Conservation (phyloP, 345 rosid species). For the Triadica sebifera region DNA sequence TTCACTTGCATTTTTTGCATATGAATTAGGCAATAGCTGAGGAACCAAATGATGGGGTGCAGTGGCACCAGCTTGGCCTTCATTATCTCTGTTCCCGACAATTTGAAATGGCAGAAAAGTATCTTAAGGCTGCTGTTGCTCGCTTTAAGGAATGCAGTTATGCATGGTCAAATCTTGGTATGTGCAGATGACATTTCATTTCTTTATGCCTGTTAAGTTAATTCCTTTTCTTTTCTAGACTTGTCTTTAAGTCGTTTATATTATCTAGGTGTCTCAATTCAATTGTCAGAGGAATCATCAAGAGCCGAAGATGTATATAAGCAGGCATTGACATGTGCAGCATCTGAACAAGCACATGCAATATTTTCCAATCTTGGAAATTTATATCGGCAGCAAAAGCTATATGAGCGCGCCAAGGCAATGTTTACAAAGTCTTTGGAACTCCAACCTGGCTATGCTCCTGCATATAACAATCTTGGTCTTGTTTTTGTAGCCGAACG, state of each 20-base stretch:
- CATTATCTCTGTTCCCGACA: slow-evolving; percentile 73
- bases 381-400: slow-evolving; percentile 72
- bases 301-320: slow-evolving; percentile 65
- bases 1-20: background rate
- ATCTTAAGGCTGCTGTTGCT: slow-evolving; percentile 76
- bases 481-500: slow-evolving; percentile 89
- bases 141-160: slow-evolving; percentile 62
- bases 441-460: slow-evolving; percentile 86
- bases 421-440: slow-evolving; percentile 85
- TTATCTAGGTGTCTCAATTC: slow-evolving; percentile 67
- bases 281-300: slow-evolving; percentile 64
- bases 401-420: slow-evolving; percentile 80
- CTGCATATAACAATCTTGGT: slow-evolving; percentile 91
- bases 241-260: slow-evolving; percentile 5
- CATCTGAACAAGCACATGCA: slow-evolving; percentile 57
- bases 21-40: slow-evolving; percentile 62
- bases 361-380: slow-evolving; percentile 89
- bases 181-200: background rate
- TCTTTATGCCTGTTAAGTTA: background rate
- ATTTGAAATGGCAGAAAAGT: slow-evolving; percentile 76
- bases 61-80: slow-evolving; percentile 96
- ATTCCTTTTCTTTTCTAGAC: background rate
- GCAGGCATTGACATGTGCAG: slow-evolving; percentile 61
- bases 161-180: slow-evolving; percentile 94
- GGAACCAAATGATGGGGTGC: slow-evolving; percentile 84